Evolutionary conservation across 2,329 filamentous ascomycete genomes (phyloP).

Genomic region (Didymella arachidicola): DNA sequence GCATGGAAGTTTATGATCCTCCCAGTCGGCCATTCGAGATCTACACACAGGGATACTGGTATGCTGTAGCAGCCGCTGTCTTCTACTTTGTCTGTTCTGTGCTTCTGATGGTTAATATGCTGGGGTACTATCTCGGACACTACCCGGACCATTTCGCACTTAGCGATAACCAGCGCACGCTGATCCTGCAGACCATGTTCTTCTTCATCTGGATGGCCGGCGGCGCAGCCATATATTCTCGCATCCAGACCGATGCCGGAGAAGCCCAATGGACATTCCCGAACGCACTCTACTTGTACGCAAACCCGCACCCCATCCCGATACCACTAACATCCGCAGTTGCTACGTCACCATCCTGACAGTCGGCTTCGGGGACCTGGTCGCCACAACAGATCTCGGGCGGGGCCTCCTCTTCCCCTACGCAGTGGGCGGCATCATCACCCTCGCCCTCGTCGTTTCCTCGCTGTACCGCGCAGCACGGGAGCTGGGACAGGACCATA

Average conservation of each 20-base stretch:
- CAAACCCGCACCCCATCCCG: accelerated
- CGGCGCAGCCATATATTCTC: conserved; percentile 77
- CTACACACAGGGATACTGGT: conserved; percentile 87
- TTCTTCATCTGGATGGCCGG: conserved; percentile 82
- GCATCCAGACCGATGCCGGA: conserved; percentile 63
- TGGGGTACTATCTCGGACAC: conserved; percentile 75
- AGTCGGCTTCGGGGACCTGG: conserved; percentile 61
- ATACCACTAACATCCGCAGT: not conserved
- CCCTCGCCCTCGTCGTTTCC: conserved; percentile 81
- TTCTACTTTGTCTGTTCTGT: conserved; percentile 82
- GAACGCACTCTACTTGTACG: conserved; percentile 60
- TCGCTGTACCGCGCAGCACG: conserved; percentile 74
- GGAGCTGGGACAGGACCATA: conserved; percentile 68
- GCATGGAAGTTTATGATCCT: conserved; percentile 69
- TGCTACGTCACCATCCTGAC: conserved; percentile 54
- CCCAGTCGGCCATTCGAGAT: conserved; percentile 57
- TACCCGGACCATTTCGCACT: conserved; percentile 82
- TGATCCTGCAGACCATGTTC: conserved; percentile 89
- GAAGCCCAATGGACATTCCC: conserved; percentile 71
- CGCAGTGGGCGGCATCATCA: conserved; percentile 82
- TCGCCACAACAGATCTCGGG: conserved; percentile 63
- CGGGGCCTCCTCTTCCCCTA: conserved; percentile 82
- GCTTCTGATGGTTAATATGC: conserved; percentile 79
- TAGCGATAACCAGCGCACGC: conserved; percentile 80
- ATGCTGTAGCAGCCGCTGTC: conserved; percentile 78